A percentile compares a stretch with the other conserved stretches of the same genome.
Evolutionary conservation across 2,329 filamentous ascomycete species (phyloP).

Genomic region (Leptosphaerulina australis): DNA sequence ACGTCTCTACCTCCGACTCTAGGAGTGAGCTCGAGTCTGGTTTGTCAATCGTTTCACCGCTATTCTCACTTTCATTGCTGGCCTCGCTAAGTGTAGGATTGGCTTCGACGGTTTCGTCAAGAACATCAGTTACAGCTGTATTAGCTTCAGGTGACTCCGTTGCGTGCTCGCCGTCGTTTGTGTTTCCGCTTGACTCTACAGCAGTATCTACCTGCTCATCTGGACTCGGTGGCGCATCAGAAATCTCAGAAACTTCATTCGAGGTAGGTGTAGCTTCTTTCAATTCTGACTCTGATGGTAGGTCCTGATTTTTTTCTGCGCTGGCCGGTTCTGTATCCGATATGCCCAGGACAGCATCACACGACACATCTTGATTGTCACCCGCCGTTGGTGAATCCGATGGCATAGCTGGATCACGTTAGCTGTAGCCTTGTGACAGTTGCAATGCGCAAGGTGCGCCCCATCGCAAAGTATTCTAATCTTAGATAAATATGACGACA

Average conservation of each 20-base stretch:
- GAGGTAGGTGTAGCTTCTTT: not conserved
- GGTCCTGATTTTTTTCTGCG: not conserved
- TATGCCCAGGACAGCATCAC: not conserved
- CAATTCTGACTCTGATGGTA: not conserved
- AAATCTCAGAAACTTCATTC: not conserved
- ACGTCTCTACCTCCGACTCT: not conserved
- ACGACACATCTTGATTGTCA: not conserved
- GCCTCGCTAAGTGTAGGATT: not conserved
- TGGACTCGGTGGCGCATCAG: not conserved
- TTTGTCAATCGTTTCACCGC: not conserved
- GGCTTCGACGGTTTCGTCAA: not conserved
- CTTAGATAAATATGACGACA: not conserved
- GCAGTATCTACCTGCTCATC: constrained; percentile 5
- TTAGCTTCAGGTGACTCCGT: not conserved
- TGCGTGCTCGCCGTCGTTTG: constrained; percentile 7
- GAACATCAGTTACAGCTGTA: not conserved
- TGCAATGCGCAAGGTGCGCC: constrained; percentile 6
- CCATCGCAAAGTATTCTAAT: constrained; percentile 3
- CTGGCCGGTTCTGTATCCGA: not conserved
- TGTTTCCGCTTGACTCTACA: constrained; percentile 6
- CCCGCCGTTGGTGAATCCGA: not conserved
- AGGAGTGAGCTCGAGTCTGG: not conserved
- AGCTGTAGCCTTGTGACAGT: constrained; percentile 12
- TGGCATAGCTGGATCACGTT: constrained; percentile 4
- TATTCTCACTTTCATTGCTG: not conserved